Base-by-base conservation (phyloP, 2,329 filamentous ascomycete species). In the Monilinia fructigena region DNA sequence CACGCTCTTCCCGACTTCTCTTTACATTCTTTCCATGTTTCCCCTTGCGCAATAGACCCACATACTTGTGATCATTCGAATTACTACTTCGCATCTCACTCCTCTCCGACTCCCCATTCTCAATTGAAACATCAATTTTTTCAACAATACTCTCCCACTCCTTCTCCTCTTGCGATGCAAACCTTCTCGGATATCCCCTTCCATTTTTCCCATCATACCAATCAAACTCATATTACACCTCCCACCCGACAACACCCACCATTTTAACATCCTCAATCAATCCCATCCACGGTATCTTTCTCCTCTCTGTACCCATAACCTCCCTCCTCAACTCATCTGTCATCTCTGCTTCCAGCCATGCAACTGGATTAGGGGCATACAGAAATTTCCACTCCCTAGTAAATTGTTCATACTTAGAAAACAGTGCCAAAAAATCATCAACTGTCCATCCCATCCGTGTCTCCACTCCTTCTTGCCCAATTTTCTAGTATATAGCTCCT, bases 331-430 rank as follows among this genome's bases (percentile, higher is more conserved):
- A 2, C 45, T 60, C 56, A 60, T 60, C 56, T 8, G 3, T 28
- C 45, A 60, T 2, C 56, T 60, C 42, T 4, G 28, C 42, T 26
- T 60, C 56, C 7, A 60, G n/a, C 42, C 56, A 60, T 14, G 7
- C n/a, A 16, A 48, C 16, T 20, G 56, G 56, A 23, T 23, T 60
- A 20, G 42, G 28, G 1, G 56, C 12, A 14, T 50, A 12, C 12
- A 48, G 12, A 50, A 60, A 60, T 12, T 16, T 60, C 56, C 56
- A 60, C 20, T 60, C 56, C 20, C 2, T 0, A 7, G 56, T 60
- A 50, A 60, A 60, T 23, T 60, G 20, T 38, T 60, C 56, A 38
- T 60, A 48, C 28, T 60, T 48, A 0, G 20, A 20, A 60, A 38
- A 48, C 28, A 28, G 12, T 2, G 28, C 42, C 28, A 50, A 12